Conservation (phyloP, 352 stramenopile genomes). For the Ophiocytium majus region DNA sequence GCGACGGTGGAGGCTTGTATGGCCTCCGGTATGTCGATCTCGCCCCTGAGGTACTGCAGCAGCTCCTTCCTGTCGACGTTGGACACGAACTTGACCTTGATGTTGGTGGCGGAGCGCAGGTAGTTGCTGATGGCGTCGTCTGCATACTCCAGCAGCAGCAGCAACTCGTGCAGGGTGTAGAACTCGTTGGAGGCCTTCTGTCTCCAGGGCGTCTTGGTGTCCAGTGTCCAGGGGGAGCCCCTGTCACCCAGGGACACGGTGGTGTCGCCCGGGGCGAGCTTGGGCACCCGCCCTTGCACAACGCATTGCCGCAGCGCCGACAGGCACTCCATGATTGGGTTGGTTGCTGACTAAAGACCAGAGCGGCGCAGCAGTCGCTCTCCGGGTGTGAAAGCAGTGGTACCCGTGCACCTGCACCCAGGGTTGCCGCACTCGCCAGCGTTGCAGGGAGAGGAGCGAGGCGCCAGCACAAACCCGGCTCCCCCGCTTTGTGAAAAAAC, state of each 20-base stretch:
- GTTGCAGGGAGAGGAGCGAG: no score
- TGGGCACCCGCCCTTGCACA: not conserved
- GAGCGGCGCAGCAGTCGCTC: no score
- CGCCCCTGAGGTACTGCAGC: conserved; percentile 39
- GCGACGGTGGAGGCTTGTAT: not conserved
- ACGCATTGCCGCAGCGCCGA: not conserved
- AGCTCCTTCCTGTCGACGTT: conserved; percentile 48
- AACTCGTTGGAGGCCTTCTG: conserved; percentile 30
- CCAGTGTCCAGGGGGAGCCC: not conserved
- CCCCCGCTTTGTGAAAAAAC: no score
- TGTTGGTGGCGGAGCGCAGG: conserved; percentile 26
- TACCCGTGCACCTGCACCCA: no score
- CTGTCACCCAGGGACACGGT: not conserved
- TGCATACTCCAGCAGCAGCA: conserved; percentile 39
- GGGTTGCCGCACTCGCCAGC: no score
- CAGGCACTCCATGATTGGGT: not conserved
- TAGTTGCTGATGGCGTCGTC: conserved; percentile 46
- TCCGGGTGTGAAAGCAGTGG: no score
- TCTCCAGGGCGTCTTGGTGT: conserved; percentile 11
- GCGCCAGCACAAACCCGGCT: no score
- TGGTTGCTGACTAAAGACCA: no score
- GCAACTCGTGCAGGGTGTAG: conserved; percentile 44
- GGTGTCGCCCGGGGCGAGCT: not conserved
- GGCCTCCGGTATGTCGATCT: conserved; percentile 17
- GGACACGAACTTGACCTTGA: conserved; percentile 41